Conservation (phyloP, 257 asterid species). For the Anisodus acutangulus region DNA sequence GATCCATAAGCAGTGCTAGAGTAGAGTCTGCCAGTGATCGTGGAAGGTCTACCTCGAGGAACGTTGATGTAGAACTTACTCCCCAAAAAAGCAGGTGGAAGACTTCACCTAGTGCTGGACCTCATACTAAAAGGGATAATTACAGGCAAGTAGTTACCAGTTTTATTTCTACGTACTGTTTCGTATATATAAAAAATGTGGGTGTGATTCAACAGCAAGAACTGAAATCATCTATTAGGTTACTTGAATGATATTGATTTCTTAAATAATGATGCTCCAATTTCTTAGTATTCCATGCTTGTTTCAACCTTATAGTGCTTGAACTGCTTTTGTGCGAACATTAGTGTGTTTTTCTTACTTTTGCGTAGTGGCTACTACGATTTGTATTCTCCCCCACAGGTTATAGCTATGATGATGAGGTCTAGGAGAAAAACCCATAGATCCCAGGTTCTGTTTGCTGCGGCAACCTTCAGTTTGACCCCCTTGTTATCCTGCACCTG, state of each 20-base stretch:
- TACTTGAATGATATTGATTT: neutral
- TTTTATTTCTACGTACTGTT: constrained; percentile 2
- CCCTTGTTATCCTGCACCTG: neutral
- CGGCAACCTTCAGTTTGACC: neutral
- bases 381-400: neutral
- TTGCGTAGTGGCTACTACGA: neutral
- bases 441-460: neutral
- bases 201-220: neutral
- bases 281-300: neutral
- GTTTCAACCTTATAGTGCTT: neutral
- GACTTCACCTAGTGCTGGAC: constrained; percentile 75
- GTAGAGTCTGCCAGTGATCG: constrained; percentile 58
- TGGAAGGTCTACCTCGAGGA: constrained; percentile 72
- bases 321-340: neutral
- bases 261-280: neutral
- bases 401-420: neutral
- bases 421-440: neutral
- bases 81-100: constrained; percentile 66
- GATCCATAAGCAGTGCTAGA: constrained; percentile 54
- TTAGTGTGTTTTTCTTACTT: neutral
- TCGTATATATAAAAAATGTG: neutral
- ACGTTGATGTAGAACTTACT: constrained; percentile 61
- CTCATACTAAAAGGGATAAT: constrained; percentile 69
- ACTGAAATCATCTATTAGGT: constrained; percentile 12
- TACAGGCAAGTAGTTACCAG: constrained; percentile 53